Conservation (phyloP, 768 basidiomycete species). For the Vararia minispora region DNA sequence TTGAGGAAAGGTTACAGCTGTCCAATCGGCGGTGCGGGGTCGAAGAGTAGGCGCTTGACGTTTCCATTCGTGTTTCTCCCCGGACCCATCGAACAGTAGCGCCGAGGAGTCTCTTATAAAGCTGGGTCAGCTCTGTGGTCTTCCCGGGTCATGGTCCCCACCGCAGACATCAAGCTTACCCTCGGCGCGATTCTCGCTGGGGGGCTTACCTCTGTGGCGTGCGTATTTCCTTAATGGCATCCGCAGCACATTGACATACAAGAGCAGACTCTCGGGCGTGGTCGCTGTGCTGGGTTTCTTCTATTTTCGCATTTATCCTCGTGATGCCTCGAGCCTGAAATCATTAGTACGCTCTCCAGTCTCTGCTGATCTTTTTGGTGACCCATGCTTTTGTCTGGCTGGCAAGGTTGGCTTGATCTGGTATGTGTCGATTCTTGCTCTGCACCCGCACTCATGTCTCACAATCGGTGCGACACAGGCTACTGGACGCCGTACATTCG, state of each 20-base stretch:
- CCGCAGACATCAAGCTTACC: conserved; percentile 1
- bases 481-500: conserved; percentile 8
- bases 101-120: no score
- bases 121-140: no score
- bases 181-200: conserved; percentile 10
- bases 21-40: no score
- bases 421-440: conserved; percentile 2
- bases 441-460: not conserved
- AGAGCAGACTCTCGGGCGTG: conserved; percentile 11
- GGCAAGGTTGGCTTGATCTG: conserved; percentile 3
- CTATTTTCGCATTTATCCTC: conserved; percentile 9
- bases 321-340: conserved; percentile 2
- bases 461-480: conserved; percentile 3
- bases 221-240: not conserved
- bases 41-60: no score
- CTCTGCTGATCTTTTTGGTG: not conserved
- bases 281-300: conserved; percentile 7
- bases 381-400: not conserved
- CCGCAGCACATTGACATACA: not conserved
- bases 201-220: conserved; percentile 8
- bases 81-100: no score
- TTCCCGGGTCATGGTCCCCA: no score
- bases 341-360: conserved; percentile 4
- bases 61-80: no score
- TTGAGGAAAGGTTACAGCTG: no score